Conservation (phyloP, 345 rosid genomes). For the Salix viminalis region DNA sequence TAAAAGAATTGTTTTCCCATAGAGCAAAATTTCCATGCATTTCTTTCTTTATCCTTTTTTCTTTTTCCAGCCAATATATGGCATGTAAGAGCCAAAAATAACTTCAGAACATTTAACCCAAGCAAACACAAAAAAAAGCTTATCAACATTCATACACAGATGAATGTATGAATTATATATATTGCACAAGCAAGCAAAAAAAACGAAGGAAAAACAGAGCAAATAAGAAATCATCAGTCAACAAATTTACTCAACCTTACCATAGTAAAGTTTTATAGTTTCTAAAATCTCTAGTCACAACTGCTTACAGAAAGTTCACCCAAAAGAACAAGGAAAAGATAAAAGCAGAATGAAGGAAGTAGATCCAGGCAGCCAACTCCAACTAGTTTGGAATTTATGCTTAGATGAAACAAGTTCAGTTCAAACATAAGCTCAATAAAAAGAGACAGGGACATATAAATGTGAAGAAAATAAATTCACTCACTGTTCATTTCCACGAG, state of each 20-base stretch:
- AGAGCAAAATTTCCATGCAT: no score
- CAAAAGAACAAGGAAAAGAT: no score
- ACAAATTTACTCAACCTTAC: not conserved
- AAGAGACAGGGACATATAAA: not conserved
- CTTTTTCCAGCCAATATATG: no score
- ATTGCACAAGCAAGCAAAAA: not conserved
- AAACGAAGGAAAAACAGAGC: not conserved
- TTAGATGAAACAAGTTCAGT: no score
- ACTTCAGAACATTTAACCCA: not conserved
- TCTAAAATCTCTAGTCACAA: no score
- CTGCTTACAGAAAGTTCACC: no score
- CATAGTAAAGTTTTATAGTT: no score
- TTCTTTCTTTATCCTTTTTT: no score
- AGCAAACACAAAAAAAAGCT: not conserved
- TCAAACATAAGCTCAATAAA: not conserved
- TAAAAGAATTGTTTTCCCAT: no score
- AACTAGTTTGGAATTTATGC: no score
- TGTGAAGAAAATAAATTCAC: not conserved
- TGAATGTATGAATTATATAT: not conserved
- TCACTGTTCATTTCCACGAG: conserved; percentile 89
- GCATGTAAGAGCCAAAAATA: not conserved
- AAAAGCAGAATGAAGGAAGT: no score
- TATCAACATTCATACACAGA: not conserved
- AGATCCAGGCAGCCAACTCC: no score
- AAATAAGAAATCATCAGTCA: not conserved